These are phyloP conservation scores for Alternaria sp. DNA, from an alignment of 2,329 filamentous ascomycete species.

Conservation along the genomic window DNA sequence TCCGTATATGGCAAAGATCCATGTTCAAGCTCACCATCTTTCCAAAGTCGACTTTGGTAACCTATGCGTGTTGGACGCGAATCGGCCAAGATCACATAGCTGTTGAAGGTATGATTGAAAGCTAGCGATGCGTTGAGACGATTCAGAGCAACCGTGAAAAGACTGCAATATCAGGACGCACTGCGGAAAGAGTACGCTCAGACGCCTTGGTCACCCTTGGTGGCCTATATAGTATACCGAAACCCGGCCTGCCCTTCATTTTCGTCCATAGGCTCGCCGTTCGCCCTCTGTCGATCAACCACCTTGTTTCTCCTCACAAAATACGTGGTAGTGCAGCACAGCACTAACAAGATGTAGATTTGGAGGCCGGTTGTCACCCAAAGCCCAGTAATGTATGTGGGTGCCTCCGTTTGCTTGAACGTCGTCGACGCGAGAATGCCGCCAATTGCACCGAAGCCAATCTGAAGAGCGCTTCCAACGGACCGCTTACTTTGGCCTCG, in stretches of 20 bases:
- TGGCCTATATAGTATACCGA: conserved; percentile 22
- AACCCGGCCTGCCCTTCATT: conserved; percentile 34
- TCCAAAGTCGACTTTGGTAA: neutral
- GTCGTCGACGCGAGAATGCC: conserved; percentile 35
- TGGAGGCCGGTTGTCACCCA: conserved; percentile 33
- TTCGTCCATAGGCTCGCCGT: conserved; percentile 22
- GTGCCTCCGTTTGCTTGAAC: conserved; percentile 34
- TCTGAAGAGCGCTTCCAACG: conserved; percentile 32
- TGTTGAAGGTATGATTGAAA: neutral
- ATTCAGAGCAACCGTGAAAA: neutral
- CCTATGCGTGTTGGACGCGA: neutral
- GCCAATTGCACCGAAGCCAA: conserved; percentile 38
- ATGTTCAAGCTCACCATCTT: neutral
- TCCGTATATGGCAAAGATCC: neutral
- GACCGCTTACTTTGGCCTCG: conserved; percentile 32
- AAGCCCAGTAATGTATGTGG: conserved; percentile 30
- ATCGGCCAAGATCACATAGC: neutral
- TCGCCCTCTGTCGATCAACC: conserved; percentile 20
- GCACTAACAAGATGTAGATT: conserved; percentile 26
- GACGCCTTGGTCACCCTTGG: neutral
- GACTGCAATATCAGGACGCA: neutral
- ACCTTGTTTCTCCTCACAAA: conserved; percentile 30
- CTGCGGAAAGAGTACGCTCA: neutral
- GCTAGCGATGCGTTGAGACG: neutral
- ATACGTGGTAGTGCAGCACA: conserved; percentile 19